A percentile compares a stretch with the other conserved stretches of the same genome.
Evolutionary conservation across 306 rosid genomes (phyloP).

Genomic region (Vicia sativa): DNA sequence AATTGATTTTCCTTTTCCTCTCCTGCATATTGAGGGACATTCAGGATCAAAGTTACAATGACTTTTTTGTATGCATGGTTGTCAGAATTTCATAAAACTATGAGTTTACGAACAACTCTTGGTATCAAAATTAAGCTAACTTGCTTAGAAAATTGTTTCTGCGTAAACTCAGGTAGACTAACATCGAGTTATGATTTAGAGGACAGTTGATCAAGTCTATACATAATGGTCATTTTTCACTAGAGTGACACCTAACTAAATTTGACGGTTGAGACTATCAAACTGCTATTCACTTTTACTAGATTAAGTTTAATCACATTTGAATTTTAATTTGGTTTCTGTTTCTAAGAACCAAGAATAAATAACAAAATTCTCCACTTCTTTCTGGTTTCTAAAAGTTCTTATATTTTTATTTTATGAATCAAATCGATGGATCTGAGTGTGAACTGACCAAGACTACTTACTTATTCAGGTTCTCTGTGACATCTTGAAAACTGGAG

Average conservation of each 20-base stretch:
- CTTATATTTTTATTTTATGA: constrained; percentile 21
- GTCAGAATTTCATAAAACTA: neutral
- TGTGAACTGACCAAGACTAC: constrained; percentile 32
- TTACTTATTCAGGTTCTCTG: constrained; percentile 74
- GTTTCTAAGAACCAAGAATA: constrained; percentile 20
- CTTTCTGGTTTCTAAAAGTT: constrained; percentile 11
- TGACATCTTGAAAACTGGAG: constrained; percentile 88
- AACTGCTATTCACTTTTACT: constrained; percentile 2
- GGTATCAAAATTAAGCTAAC: neutral
- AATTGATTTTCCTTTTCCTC: neutral
- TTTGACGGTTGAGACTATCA: constrained; percentile 19
- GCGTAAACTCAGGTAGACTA: neutral
- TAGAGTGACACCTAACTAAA: constrained; percentile 8
- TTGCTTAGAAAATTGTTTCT: neutral
- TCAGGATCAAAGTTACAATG: constrained; percentile 38
- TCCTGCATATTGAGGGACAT: constrained; percentile 39
- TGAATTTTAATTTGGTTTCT: constrained; percentile 10
- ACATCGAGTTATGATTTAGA: neutral
- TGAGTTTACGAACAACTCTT: neutral
- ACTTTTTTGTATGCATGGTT: constrained; percentile 21
- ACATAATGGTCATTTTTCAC: neutral
- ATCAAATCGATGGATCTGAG: constrained; percentile 18
- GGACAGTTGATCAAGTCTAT: neutral
- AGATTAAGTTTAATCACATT: constrained; percentile 5
- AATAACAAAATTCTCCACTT: neutral